Evolutionary conservation across 176 grass and related monocot species (phyloP).

Genomic region (Triticum dicoccoides): DNA sequence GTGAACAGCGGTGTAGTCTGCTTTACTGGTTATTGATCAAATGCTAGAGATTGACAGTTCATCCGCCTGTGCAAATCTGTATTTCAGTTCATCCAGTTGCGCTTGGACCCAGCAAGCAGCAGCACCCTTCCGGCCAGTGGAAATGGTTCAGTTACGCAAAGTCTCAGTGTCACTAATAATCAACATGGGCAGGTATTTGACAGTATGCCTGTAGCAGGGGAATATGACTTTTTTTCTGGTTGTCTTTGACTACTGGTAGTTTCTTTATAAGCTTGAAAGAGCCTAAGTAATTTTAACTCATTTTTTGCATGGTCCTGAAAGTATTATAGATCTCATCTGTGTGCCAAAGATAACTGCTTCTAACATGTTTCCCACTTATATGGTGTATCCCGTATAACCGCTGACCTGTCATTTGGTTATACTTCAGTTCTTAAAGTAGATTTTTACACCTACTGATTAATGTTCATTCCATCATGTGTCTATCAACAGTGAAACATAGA

Average conservation of each 20-base stretch:
- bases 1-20: background rate
- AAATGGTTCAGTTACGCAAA: constrained; percentile 76
- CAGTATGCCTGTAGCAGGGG: background rate
- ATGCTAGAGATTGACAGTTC: background rate
- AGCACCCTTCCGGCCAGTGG: constrained; percentile 64
- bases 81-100: constrained; percentile 83
- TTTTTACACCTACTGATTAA: background rate
- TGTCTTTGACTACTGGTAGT: background rate
- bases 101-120: constrained; percentile 82
- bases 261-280: constrained; percentile 18
- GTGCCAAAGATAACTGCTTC: background rate
- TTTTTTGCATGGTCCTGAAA: background rate
- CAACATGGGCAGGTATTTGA: constrained; percentile 89
- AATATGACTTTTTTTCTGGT: background rate
- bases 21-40: background rate
- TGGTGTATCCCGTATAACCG: background rate
- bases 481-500: background rate
- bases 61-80: constrained; percentile 30
- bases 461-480: background rate
- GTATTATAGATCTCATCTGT: constrained; percentile 4
- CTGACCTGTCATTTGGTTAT: background rate
- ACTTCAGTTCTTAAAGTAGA: background rate
- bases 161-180: constrained; percentile 76
- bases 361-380: background rate
- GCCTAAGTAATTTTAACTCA: background rate